Evolutionary conservation across 805 yeast species (phyloP).

Genomic region (Metschnikowia peoriensis): DNA sequence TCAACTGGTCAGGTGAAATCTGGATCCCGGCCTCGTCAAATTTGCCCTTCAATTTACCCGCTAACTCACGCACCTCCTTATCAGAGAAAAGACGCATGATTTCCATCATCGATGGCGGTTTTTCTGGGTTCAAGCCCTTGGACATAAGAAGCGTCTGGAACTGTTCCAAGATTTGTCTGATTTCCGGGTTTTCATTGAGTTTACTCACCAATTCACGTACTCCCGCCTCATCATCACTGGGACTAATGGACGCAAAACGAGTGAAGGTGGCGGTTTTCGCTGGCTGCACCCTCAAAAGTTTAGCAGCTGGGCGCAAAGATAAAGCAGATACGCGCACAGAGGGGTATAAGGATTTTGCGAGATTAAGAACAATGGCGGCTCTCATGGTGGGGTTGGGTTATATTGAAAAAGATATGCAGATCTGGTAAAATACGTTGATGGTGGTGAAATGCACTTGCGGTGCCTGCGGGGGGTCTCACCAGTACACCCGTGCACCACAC

Average conservation of each 20-base stretch:
- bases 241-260: slow-evolving; percentile 13
- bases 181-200: slow-evolving; percentile 29
- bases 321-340: not conserved
- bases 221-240: slow-evolving; percentile 9
- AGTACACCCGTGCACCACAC: not conserved
- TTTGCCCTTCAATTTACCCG: slow-evolving; percentile 27
- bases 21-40: slow-evolving; percentile 33
- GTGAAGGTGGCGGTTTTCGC: not conserved
- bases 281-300: not conserved
- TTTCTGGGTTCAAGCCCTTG: slow-evolving; percentile 33
- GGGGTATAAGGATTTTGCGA: slow-evolving; percentile 3
- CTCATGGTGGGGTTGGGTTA: not conserved
- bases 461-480: not conserved
- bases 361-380: slow-evolving; percentile 5
- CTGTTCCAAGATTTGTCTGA: slow-evolving; percentile 26
- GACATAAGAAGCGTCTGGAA: slow-evolving; percentile 30
- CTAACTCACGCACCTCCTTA: slow-evolving; percentile 31
- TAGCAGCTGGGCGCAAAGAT: not conserved
- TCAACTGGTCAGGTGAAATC: slow-evolving; percentile 33
- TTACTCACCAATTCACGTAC: slow-evolving; percentile 20
- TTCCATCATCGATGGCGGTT: slow-evolving; percentile 34
- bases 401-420: not conserved
- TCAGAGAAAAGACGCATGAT: slow-evolving; percentile 38
- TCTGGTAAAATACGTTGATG: not conserved
- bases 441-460: not conserved